Base-by-base conservation (phyloP, 257 asterid species). In the Dorcoceras hygrometricum region DNA sequence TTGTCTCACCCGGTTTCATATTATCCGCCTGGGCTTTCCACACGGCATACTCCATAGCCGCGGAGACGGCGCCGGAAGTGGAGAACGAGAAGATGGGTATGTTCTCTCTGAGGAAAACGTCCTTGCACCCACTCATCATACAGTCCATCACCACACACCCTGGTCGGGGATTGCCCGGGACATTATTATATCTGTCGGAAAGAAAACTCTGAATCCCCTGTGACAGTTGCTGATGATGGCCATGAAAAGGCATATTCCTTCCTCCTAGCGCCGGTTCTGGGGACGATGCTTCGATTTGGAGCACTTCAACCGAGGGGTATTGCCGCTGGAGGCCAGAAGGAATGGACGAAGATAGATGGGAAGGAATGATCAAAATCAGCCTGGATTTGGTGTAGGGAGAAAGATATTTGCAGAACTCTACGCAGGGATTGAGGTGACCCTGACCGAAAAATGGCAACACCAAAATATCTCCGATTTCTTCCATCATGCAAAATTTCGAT, bases 371-470 rank as follows among this genome's bases (percentile, higher is more conserved):
- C 24, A 90, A 66, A 39, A 76, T 73, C 48, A 87, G 57, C 59
- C 69, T 84, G 76, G 74, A 80, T 50, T 84, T 39, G 50, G 50
- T 12, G n/a, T 39, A 12, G 3, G 50, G 50, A 39, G 50, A 39
- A 11, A 39, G 50, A 5, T 39, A 39, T 11, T 12, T 39, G 77
- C 95, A 86, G 31, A 90, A 82, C 77, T 90, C 97, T 23, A 77
- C 80, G 71, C 80, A 78, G 0, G 97, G 95, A 7, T 75, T 73
- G 54, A 90, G 80, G 59, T 90, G 97, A 63, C 96, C 96, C 57
- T 84, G 95, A 0, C 97, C 97, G 70, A 84, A 90, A 63, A 88
- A 88, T 20, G 97, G 95, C 12, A 90, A 59, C 62, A 90, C 83
- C 70, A 87, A 51, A 55, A 90, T 77, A 67, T 87, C 95, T 39